phyloP scores from a whole-genome alignment of 768 basidiomycete species.

The Naematelia encephala region DNA sequence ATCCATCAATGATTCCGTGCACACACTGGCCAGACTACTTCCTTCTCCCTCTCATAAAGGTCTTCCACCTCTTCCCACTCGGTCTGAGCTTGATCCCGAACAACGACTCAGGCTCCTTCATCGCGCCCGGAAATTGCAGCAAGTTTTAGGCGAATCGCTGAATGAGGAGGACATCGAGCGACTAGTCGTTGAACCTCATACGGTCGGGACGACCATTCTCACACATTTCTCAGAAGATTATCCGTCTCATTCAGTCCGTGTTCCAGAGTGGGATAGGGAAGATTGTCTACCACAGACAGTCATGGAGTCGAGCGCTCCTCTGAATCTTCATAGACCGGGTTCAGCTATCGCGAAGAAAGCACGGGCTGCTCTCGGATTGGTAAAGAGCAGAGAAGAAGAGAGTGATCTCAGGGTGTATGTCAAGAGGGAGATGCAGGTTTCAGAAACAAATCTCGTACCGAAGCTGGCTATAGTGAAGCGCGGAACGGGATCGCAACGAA shows the following conservation, averaged over 20 bases:
- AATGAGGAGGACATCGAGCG: constrained; percentile 19
- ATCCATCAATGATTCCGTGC: constrained; percentile 28
- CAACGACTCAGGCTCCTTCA: constrained; percentile 24
- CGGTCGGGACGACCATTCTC: constrained; percentile 3
- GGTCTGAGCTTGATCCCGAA: constrained; percentile 27
- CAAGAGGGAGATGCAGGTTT: constrained; percentile 12
- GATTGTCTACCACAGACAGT: constrained; percentile 20
- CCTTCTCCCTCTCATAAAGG: constrained; percentile 4
- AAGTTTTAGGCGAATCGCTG: constrained; percentile 31
- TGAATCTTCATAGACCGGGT: neutral
- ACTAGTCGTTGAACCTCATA: constrained; percentile 25
- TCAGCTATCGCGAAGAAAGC: constrained; percentile 4
- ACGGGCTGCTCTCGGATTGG: constrained; percentile 3
- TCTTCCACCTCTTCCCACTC: constrained; percentile 3
- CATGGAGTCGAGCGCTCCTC: neutral
- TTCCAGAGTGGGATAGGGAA: constrained; percentile 23
- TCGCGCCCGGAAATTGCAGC: constrained; percentile 32
- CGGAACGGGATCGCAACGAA: neutral
- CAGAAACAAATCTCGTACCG: constrained; percentile 2
- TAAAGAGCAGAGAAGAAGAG: constrained; percentile 10
- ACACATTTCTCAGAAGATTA: constrained; percentile 11
- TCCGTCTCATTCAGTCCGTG: neutral
- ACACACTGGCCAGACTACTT: constrained; percentile 21
- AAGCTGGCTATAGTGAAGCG: neutral
- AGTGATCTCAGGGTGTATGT: constrained; percentile 20